Evolutionary conservation across 1,284 basidiomycete species (phyloP), one percentile per base, ranked within the genome.

Genomic region (Irpex lacteus): DNA sequence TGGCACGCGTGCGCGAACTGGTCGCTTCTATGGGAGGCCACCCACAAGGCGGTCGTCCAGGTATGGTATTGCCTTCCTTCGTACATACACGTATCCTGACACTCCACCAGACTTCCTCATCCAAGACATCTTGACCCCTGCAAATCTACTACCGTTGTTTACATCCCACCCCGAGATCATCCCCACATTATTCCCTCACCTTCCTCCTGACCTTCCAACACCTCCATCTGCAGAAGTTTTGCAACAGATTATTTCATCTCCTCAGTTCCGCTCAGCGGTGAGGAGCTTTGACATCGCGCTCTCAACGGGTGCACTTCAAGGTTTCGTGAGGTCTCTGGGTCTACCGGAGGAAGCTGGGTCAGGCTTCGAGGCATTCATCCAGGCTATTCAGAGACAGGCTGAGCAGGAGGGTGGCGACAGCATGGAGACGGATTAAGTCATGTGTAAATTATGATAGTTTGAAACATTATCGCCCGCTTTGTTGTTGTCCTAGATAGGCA

Each of bases 301-400:
- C 55, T 81, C 87, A 57, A 94, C 91, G 0, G 92, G 92, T 3
- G 74, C 91, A 59, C 75, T 94, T 2, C 89, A 88, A 8, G 85
- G 82, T 0, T 78, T 94, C 5, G 90, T 94, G 36, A 78, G 87
- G 54, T 81, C 84, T 15, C 77, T 94, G 4, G 92, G 92, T 2
- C 76, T 94, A 37, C 91, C 91, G 0, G 89, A 89, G 70, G 90
- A 91, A 68, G 92, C 92, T 4, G 92, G 91, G 0, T 82, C 82
- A 1, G 84, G 91, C 3, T 80, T 93, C 5, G 84, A 80, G 57
- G 84, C 89, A 2, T 94, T 94, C 75, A 77, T 94, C 72, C 80
- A 84, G 55, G 91, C 91, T 4, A 82, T 94, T 26, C 85, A 84
- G 65, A 88, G 90, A 63, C 90, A 93, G 73, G 90, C 88, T n/a